phyloP scores from a whole-genome alignment of 2,329 filamentous ascomycete genomes.

The Fonsecaea monophora region DNA sequence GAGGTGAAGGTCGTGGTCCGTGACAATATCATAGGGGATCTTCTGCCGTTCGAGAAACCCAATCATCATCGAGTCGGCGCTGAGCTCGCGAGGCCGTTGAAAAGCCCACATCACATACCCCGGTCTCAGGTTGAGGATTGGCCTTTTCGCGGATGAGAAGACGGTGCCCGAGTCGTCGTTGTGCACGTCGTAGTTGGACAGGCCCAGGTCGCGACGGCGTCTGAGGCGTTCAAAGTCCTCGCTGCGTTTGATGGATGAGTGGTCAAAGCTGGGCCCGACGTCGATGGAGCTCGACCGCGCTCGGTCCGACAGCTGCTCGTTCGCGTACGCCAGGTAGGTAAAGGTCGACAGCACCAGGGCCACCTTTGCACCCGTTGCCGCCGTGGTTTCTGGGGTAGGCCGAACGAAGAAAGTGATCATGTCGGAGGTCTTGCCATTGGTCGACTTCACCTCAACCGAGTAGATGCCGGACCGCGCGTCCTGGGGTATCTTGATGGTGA shows the following conservation, averaged over 20 bases:
- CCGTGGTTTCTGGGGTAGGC: slow-evolving; percentile 37
- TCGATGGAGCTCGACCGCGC: slow-evolving; percentile 37
- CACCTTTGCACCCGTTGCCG: slow-evolving; percentile 33
- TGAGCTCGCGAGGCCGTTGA: slow-evolving; percentile 48
- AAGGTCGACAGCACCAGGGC: slow-evolving; percentile 48
- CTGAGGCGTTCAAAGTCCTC: slow-evolving; percentile 41
- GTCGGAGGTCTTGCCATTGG: slow-evolving; percentile 40
- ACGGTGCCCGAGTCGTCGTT: slow-evolving; percentile 47
- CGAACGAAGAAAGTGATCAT: slow-evolving; percentile 48
- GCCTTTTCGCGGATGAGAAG: slow-evolving; percentile 45
- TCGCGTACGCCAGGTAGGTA: slow-evolving; percentile 51
- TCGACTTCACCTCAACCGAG: slow-evolving; percentile 40
- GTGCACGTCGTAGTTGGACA: slow-evolving; percentile 50
- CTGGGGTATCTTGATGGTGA: slow-evolving; percentile 41
- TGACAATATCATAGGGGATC: slow-evolving; percentile 47
- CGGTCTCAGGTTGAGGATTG: slow-evolving; percentile 50
- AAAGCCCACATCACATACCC: slow-evolving; percentile 49
- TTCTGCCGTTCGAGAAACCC: slow-evolving; percentile 45
- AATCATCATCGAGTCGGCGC: slow-evolving; percentile 48
- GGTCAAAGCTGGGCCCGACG: slow-evolving; percentile 29
- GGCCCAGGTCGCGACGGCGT: slow-evolving; percentile 46
- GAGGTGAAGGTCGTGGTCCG: slow-evolving; percentile 48
- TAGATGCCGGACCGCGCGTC: slow-evolving; percentile 42
- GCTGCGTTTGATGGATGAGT: slow-evolving; percentile 22
- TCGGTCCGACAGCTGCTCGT: slow-evolving; percentile 48